Conservation (phyloP, 1,284 basidiomycete species). For the Trichosporon coremiiforme region DNA sequence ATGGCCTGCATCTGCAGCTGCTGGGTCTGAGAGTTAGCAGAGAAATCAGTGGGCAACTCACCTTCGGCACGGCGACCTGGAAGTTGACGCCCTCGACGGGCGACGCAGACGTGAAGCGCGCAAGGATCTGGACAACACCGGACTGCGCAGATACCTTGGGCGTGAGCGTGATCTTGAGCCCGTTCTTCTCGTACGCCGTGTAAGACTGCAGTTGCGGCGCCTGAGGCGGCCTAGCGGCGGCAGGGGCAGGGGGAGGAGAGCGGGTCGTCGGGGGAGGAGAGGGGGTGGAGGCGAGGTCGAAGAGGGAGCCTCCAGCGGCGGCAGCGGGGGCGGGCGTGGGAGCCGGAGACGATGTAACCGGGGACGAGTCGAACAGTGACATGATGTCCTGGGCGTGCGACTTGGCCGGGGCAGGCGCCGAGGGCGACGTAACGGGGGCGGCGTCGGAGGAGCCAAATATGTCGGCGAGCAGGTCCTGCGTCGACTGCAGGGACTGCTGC, state of each 20-base stretch:
- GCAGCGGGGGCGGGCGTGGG: conserved; percentile 46
- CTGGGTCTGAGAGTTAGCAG: conserved; percentile 72
- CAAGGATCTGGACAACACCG: conserved; percentile 86
- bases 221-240: conserved; percentile 30
- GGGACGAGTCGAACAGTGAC: conserved; percentile 72
- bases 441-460: conserved; percentile 73
- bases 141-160: conserved; percentile 79
- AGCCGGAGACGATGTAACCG: conserved; percentile 29
- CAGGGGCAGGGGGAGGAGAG: conserved; percentile 28
- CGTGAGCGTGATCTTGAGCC: conserved; percentile 83
- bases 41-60: conserved; percentile 57
- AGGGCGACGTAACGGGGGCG: conserved; percentile 28
- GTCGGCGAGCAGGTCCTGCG: conserved; percentile 87
- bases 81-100: conserved; percentile 73
- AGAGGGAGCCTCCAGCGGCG: conserved; percentile 43
- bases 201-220: conserved; percentile 68
- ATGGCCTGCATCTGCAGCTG: conserved; percentile 98
- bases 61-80: conserved; percentile 98
- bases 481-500: conserved; percentile 64
- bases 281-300: conserved; percentile 45
- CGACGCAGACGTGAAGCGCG: conserved; percentile 76
- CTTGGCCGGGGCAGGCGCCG: conserved; percentile 57
- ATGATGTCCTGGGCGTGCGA: conserved; percentile 76
- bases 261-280: conserved; percentile 18
- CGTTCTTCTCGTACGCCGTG: conserved; percentile 88